Conservation (phyloP, 176 grass and related monocot species). For the Elaeis guineensis region DNA sequence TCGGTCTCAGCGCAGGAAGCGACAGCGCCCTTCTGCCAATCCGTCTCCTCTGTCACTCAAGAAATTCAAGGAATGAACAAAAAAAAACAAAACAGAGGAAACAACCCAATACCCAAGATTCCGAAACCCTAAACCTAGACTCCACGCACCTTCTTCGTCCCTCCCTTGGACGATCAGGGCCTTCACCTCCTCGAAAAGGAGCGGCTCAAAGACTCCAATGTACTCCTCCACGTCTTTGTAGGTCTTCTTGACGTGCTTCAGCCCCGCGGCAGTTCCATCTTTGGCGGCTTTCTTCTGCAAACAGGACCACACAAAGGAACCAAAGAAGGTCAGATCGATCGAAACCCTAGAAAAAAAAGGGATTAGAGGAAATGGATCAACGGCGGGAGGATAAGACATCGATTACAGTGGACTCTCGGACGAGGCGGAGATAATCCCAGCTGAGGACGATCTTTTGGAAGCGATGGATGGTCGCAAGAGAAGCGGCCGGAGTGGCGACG, state of each 20-base stretch:
- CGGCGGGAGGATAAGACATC: neutral
- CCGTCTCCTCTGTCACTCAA: slow-evolving; percentile 31
- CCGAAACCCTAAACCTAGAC: neutral
- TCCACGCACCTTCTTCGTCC: slow-evolving; percentile 47
- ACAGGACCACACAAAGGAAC: slow-evolving; percentile 3
- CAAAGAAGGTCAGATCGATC: neutral
- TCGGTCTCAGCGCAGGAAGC: slow-evolving; percentile 40
- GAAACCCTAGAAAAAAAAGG: neutral
- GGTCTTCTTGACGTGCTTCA: slow-evolving; percentile 49
- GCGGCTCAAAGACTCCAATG: slow-evolving; percentile 65
- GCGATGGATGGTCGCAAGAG: slow-evolving; percentile 31
- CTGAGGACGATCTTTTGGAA: slow-evolving; percentile 79
- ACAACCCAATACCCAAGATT: neutral
- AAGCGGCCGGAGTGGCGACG: slow-evolving; percentile 1
- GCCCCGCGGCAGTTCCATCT: slow-evolving; percentile 14
- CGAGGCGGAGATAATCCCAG: slow-evolving; percentile 79
- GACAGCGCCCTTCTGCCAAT: slow-evolving; percentile 57
- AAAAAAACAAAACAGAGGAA: neutral
- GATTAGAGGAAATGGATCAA: neutral
- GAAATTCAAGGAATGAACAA: slow-evolving; percentile 10
- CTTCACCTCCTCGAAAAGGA: slow-evolving; percentile 98
- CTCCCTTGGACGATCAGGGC: slow-evolving; percentile 69
- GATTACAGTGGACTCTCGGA: slow-evolving; percentile 55
- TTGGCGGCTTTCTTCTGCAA: slow-evolving; percentile 26
- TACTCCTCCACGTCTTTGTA: slow-evolving; percentile 72